phyloP scores from a whole-genome alignment of 768 basidiomycete genomes.

The Leccinum olivaceopallidum region DNA sequence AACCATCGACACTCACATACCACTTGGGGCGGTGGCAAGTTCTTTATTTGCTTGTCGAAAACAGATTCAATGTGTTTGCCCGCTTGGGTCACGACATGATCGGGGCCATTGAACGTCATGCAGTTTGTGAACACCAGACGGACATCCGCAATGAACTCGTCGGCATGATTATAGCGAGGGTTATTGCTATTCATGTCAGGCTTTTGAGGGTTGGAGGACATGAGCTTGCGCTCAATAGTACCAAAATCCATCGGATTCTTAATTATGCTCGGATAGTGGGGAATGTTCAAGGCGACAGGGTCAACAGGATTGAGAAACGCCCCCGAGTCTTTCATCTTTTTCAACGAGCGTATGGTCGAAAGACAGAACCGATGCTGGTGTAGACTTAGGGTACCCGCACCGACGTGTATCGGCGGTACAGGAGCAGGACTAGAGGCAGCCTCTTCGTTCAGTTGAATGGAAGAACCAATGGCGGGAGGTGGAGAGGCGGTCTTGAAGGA shows the following conservation, averaged over 20 bases:
- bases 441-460: constrained; percentile 33
- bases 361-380: constrained; percentile 80
- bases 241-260: constrained; percentile 93
- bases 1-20: constrained; percentile 46
- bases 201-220: constrained; percentile 75
- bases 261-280: constrained; percentile 86
- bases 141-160: constrained; percentile 85
- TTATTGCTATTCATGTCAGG: constrained; percentile 68
- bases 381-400: constrained; percentile 49
- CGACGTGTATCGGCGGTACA: constrained; percentile 1
- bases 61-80: constrained; percentile 80
- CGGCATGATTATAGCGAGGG: constrained; percentile 73
- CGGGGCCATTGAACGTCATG: constrained; percentile 89
- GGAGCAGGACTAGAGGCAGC: constrained; percentile 18
- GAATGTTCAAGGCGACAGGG: constrained; percentile 75
- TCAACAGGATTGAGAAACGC: constrained; percentile 92
- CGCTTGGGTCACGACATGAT: constrained; percentile 76
- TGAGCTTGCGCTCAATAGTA: constrained; percentile 88
- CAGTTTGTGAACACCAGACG: constrained; percentile 89
- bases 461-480: constrained; percentile 58
- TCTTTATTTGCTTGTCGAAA: constrained; percentile 87
- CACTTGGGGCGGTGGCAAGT: constrained; percentile 75
- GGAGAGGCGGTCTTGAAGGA: constrained; percentile 67
- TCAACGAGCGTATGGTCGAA: constrained; percentile 76
- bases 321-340: constrained; percentile 79